Percentiles rank a stretch among this genome's conserved stretches.
These are phyloP conservation scores for Amphicarpaea edgeworthii DNA, from an alignment of 306 rosid genomes.

Conservation along the genomic window DNA sequence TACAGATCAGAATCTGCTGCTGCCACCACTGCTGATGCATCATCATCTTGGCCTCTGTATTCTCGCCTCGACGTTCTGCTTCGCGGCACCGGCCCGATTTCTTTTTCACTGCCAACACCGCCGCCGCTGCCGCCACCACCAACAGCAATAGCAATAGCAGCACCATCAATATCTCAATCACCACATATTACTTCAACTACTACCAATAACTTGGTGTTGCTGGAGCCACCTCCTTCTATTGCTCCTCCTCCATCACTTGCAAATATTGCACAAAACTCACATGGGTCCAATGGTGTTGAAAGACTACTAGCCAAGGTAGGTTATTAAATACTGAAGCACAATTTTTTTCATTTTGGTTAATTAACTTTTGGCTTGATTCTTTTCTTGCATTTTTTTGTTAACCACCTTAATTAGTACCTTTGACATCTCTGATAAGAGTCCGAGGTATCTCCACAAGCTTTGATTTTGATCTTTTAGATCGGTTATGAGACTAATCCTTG, in stretches of 20 bases:
- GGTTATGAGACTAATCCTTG: no score
- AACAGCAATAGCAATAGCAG: background rate
- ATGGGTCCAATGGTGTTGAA: slow-evolving; percentile 80
- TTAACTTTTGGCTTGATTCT: background rate
- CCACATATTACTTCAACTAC: no score
- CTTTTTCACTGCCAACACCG: slow-evolving; percentile 12
- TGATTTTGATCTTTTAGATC: no score
- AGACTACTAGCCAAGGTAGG: slow-evolving; percentile 74
- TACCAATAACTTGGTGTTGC: slow-evolving; percentile 54
- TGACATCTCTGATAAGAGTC: no score
- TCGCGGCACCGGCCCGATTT: slow-evolving; percentile 70
- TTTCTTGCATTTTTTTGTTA: no score
- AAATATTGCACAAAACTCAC: slow-evolving; percentile 72
- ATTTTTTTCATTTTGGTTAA: slow-evolving; percentile 1
- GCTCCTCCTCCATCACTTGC: slow-evolving; percentile 49
- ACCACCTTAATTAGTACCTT: no score
- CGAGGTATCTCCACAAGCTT: no score
- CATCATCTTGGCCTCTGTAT: slow-evolving; percentile 91
- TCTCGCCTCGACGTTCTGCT: slow-evolving; percentile 78
- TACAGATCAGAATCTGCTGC: slow-evolving; percentile 85
- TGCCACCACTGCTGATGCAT: slow-evolving; percentile 61
- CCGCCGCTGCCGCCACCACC: no score
- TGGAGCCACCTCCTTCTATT: slow-evolving; percentile 57
- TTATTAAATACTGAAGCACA: no score
- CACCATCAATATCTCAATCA: slow-evolving; percentile 24